These are phyloP conservation scores for Reticulomyxa filosa DNA, from an alignment of 78 protist species.

Conservation along the genomic window DNA sequence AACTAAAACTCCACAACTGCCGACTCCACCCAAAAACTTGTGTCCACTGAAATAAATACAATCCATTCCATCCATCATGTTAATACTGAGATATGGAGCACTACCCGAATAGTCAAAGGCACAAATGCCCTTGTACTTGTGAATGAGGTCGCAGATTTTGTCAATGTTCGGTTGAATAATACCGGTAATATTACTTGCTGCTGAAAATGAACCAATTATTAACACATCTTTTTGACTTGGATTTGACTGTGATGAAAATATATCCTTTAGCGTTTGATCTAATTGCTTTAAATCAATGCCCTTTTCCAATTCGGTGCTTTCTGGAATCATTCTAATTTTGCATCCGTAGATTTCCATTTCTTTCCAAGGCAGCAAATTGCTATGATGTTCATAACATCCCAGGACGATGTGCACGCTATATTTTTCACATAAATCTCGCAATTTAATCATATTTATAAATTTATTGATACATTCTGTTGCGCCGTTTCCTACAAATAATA, in stretches of 20 bases:
- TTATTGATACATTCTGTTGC: neutral
- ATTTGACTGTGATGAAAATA: no score
- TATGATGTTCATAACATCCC: constrained; percentile 74
- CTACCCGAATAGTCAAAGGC: neutral
- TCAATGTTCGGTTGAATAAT: no score
- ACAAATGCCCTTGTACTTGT: constrained; percentile 12
- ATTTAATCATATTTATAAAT: neutral
- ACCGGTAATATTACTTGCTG: constrained; percentile 67
- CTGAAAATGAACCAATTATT: constrained; percentile 49
- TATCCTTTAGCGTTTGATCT: no score
- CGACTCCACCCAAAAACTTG: no score
- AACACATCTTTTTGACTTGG: no score
- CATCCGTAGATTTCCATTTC: no score
- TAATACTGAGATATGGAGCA: neutral
- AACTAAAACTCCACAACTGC: no score
- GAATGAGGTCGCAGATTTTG: constrained; percentile 26
- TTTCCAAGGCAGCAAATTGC: constrained; percentile 74
- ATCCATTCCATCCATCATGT: no score
- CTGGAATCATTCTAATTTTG: no score
- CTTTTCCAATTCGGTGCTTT: no score
- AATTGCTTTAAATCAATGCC: no score
- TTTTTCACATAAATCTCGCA: neutral
- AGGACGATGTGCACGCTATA: constrained; percentile 25
- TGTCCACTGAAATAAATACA: no score
- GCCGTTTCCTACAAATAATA: neutral